Base-by-base conservation (phyloP, 345 rosid species). In the Eucalyptus curtisii region DNA sequence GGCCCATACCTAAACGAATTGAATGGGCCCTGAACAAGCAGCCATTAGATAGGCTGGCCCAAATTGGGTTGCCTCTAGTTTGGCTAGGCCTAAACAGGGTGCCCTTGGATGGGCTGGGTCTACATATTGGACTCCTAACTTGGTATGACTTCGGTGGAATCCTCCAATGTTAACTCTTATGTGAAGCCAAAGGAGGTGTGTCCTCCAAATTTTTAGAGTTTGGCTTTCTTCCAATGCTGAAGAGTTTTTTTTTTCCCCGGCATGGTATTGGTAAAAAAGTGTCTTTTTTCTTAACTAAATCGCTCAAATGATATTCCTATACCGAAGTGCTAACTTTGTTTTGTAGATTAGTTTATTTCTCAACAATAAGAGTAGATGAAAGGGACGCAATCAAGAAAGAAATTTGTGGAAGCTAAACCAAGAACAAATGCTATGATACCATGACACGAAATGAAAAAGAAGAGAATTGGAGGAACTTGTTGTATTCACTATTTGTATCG, bases 61-160 rank as follows among this genome's bases (percentile, higher is more conserved):
- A 27, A 3, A 59, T 3, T 59, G 8, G n/a, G 68, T 59, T 59
- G 31, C 31, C 68, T 27, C 31, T 59, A 30, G 31, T 59, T 59
- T 25, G 68, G 68, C 68, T 27, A 1, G 31, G 4, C 15, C 0
- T 25, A 2, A 27, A 25, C 0, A 27, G 3, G 31, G 31, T 27
- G 31, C n/a, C 14, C 31, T 30, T 59, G 68, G n/a, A 27, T 59
- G 16, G 68, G 8, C 31, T 59, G 0, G 2, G 30, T 25, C 66
- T 59, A 25, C 66, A 59, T 27, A 27, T 12, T 59, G 4, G 66
- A 59, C 30, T 59, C 66, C 4, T 59, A 7, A 11, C n/a, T 59
- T 11, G 68, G 68, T 1, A 59, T 59, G n/a, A 27, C 68, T 59
- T 50, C 2, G 0, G 8, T 27, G 68, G 68, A 30, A 59, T 59